Base-by-base conservation (phyloP, 371 early-diverging fungal genomes). In the Apophysomyces ossiformis region DNA sequence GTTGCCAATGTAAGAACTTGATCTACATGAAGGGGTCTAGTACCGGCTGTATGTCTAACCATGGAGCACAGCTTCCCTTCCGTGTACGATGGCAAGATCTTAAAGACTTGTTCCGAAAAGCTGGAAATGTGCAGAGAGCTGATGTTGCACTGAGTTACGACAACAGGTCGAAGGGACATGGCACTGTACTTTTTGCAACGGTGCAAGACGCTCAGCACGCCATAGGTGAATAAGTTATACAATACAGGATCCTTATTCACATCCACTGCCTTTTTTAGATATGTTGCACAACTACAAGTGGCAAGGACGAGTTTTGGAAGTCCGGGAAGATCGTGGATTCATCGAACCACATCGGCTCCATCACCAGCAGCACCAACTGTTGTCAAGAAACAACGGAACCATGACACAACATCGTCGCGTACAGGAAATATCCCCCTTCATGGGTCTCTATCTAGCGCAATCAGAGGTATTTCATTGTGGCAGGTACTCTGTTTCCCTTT, bases 1-100 rank as follows among this genome's bases (percentile, higher is more conserved):
- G 68, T 72, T 35, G 72, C 68, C 16, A 72, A 72, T 65, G 72
- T 58, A 66, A 62, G 63, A 13, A 38, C 35, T 11, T 43, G 26
- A 8, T n/a, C n/a, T 15, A 16, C 21, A 12, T 18, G 26, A 38
- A 5, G 32, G 12, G n/a, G 35, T 61, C 13, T 26, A 16, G 41
- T 7, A 12, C 36, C 18, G 16, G 26, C 21, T 44, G 26, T n/a
- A 58, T 50, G 37, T 45, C 7, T 63, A 39, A 15, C 37, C 50
- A 18, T 47, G 35, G 21, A 61, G 4, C 5, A 26, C 72, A 94
- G 89, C 81, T 94, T 57, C 93, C 94, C 8, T 89, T 82, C 66
- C 81, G 86, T 38, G 84, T 85, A 45, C 85, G 89, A 58, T 94
- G 93, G 93, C 93, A 93, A 71, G 93, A 93, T 69, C 71, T 94